A percentile compares a stretch with the other conserved stretches of the same genome.
Evolutionary conservation across 805 yeast genomes (phyloP).

Genomic region (Metschnikowia orientalis): DNA sequence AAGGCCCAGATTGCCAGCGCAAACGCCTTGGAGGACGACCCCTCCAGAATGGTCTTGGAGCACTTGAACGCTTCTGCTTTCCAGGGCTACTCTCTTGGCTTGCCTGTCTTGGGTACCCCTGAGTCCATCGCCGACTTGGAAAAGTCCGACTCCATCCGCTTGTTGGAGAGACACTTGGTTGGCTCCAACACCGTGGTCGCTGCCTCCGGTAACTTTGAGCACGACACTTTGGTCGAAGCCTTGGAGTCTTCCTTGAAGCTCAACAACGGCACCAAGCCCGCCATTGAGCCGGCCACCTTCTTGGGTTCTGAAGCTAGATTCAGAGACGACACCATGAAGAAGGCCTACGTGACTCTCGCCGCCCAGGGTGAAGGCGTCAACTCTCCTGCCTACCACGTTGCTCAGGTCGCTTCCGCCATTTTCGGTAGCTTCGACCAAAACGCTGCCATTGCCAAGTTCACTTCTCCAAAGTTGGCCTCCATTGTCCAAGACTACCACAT

Average conservation of each 20-base stretch:
- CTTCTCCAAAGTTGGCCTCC: conserved; percentile 66
- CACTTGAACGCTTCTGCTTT: conserved; percentile 80
- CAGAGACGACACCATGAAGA: conserved; percentile 83
- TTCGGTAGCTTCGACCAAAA: conserved; percentile 51
- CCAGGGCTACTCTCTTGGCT: conserved; percentile 78
- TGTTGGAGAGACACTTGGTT: conserved; percentile 53
- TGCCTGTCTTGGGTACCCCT: conserved; percentile 71
- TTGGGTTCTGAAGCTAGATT: conserved; percentile 83
- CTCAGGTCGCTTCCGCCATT: conserved; percentile 68
- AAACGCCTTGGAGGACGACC: conserved; percentile 51
- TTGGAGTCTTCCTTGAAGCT: conserved; percentile 50
- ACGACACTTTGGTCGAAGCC: conserved; percentile 64
- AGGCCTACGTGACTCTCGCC: conserved; percentile 73
- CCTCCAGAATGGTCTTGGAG: conserved; percentile 58
- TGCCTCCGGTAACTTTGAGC: conserved; percentile 65
- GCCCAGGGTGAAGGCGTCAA: conserved; percentile 63
- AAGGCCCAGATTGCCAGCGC: conserved; percentile 43
- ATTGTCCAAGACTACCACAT: conserved; percentile 68
- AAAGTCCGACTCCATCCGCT: conserved; percentile 52
- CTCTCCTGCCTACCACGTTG: conserved; percentile 64
- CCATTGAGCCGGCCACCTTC: conserved; percentile 54
- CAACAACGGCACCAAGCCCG: conserved; percentile 48
- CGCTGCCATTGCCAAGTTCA: conserved; percentile 46
- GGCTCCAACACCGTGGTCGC: conserved; percentile 66
- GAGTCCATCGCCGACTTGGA: conserved; percentile 60